Percentiles rank a stretch among this genome's conserved stretches.
Evolutionary conservation across 1,284 basidiomycete species (phyloP).

Genomic region (Cystobasidium slooffiae): DNA sequence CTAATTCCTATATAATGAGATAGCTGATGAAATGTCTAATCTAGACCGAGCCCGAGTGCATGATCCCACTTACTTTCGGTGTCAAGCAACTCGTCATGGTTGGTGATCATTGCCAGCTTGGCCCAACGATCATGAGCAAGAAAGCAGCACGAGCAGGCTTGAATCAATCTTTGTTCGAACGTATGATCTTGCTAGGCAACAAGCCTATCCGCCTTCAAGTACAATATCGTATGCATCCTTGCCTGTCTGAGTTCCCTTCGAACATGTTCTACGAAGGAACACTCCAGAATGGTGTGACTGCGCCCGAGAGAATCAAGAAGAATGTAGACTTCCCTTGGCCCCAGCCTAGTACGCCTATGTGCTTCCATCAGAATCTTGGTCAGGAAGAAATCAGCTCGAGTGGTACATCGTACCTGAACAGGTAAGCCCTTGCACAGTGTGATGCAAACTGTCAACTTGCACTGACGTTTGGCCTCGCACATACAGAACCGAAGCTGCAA

Average conservation of each 20-base stretch:
- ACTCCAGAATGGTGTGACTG: constrained; percentile 97
- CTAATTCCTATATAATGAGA: not conserved
- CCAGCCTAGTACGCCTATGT: constrained; percentile 96
- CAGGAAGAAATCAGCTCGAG: constrained; percentile 99
- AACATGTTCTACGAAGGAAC: constrained; percentile 99
- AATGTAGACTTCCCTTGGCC: constrained; percentile 99
- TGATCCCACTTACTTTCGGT: constrained; percentile 97
- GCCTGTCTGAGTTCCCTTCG: constrained; percentile 97
- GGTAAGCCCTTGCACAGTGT: constrained; percentile 59
- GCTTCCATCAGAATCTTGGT: constrained; percentile 98
- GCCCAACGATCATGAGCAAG: constrained; percentile 99
- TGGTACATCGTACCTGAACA: constrained; percentile 97
- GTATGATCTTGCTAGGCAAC: constrained; percentile 92
- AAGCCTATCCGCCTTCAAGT: constrained; percentile 97
- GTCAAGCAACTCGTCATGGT: constrained; percentile 99
- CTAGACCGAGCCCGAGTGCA: constrained; percentile 74
- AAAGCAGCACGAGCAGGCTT: constrained; percentile 96
- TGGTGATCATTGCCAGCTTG: constrained; percentile 79
- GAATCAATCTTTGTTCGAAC: constrained; percentile 96
- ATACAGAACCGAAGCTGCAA: constrained; percentile 97
- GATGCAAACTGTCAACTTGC: too few relatives aligned
- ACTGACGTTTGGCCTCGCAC: too few relatives aligned
- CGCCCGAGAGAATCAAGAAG: constrained; percentile 92
- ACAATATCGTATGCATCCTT: constrained; percentile 99
- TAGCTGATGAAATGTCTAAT: constrained; percentile 45